Percentiles rank a stretch among this genome's conserved stretches.
Evolutionary conservation across 2,329 filamentous ascomycete species (phyloP).

Genomic region (Myriosclerotinia scirpicola): DNA sequence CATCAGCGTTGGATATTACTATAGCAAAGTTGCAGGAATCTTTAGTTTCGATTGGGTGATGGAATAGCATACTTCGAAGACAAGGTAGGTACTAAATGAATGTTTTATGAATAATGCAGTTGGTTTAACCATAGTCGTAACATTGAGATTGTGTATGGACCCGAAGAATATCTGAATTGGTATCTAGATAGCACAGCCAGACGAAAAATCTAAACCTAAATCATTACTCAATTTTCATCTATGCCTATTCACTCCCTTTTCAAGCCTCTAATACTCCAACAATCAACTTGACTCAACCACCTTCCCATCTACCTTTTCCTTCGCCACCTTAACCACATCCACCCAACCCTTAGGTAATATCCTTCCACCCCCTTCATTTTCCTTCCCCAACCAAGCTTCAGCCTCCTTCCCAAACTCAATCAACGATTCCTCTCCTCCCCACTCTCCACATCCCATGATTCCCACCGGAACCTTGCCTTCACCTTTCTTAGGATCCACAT

Average conservation of each 20-base stretch:
- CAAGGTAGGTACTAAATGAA: no score
- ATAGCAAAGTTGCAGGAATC: no score
- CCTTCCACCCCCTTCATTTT: constrained; percentile 50
- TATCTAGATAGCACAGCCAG: neutral
- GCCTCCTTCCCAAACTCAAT: constrained; percentile 59
- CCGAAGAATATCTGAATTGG: neutral
- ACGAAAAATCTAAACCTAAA: neutral
- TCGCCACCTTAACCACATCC: constrained; percentile 52
- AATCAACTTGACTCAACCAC: constrained; percentile 34
- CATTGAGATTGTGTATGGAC: neutral
- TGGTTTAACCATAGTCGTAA: neutral
- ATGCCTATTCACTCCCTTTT: neutral
- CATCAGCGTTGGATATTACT: no score
- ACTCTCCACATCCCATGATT: constrained; percentile 64
- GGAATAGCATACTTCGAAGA: no score
- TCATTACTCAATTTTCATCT: neutral
- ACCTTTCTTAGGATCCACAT: constrained; percentile 46
- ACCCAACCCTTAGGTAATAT: constrained; percentile 56
- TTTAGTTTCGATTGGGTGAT: no score
- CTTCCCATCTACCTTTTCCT: constrained; percentile 54
- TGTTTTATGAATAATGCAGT: neutral
- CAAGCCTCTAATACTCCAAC: neutral
- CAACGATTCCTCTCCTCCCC: constrained; percentile 64
- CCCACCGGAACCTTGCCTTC: constrained; percentile 62
- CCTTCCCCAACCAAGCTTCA: constrained; percentile 55